Conservation (phyloP, 1,284 basidiomycete species). For the Grifola frondosa region DNA sequence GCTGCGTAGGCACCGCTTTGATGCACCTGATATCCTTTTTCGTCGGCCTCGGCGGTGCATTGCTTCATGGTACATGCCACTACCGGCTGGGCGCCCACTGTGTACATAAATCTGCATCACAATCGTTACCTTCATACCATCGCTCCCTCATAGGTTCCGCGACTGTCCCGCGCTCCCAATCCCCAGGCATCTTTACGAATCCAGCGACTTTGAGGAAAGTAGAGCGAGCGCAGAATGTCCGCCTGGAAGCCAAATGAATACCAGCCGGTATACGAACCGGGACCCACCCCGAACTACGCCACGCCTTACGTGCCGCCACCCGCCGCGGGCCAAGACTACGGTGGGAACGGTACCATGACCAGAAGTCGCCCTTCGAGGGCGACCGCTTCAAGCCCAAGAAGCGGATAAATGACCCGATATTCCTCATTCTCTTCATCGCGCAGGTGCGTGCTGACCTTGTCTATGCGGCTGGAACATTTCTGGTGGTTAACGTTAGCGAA, state of each 20-base stretch:
- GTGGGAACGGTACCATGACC: slow-evolving; percentile 30
- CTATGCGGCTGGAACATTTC: not conserved
- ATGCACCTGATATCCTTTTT: too few relatives aligned
- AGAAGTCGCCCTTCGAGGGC: slow-evolving; percentile 59
- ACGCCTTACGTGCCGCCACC: slow-evolving; percentile 13
- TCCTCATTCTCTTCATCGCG: slow-evolving; percentile 68
- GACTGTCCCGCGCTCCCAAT: too few relatives aligned
- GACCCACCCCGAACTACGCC: slow-evolving; percentile 16
- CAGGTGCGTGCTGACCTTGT: slow-evolving; percentile 38
- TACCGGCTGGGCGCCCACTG: too few relatives aligned
- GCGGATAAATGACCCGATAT: slow-evolving; percentile 69
- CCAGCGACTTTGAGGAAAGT: not conserved
- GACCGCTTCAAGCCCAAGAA: slow-evolving; percentile 72
- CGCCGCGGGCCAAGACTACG: slow-evolving; percentile 8
- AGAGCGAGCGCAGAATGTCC: slow-evolving; percentile 1
- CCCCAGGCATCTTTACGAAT: too few relatives aligned
- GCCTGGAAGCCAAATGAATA: slow-evolving; percentile 13
- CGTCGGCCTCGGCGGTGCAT: too few relatives aligned
- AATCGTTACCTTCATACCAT: too few relatives aligned
- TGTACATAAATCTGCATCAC: too few relatives aligned
- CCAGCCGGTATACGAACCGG: slow-evolving; percentile 20
- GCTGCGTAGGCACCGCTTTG: too few relatives aligned
- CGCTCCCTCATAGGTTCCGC: too few relatives aligned
- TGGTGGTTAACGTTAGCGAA: not conserved
- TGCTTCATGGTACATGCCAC: too few relatives aligned